Evolutionary conservation across 2,329 filamentous ascomycete genomes (phyloP), one percentile per base, ranked within the genome.

Genomic region (Ascochyta koolunga): DNA sequence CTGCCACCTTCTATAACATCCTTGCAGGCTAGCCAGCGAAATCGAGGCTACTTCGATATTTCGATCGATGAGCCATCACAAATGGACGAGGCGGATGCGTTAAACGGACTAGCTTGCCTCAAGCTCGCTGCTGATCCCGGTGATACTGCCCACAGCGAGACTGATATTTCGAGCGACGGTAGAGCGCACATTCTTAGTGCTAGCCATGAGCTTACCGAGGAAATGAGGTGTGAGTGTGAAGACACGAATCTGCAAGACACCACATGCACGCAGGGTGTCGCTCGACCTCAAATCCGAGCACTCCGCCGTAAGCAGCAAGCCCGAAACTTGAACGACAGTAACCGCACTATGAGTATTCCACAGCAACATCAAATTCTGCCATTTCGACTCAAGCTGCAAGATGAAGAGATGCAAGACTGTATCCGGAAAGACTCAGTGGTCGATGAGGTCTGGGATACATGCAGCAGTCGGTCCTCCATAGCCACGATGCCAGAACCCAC

Each of bases 1-100:
- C 40, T 51, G 10, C 37, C 44, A 13, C 42, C 47, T 11, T 56
- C 46, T n/a, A 21, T 33, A 31, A 43, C 54, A 7, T 49, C 46
- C 5, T 57, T 48, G 11, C 31, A 45, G 6, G 32, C 41, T 2
- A 35, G 33, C 10, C 25, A 49, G 13, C 38, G 39, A n/a, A 29
- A 6, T 3, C 22, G 33, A 15, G 27, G 54, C 35, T 66, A 67
- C 39, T 67, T 65, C 32, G 56, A 50, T 33, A 50, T 49, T 24
- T 48, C 32, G 5, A 31, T 45, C 18, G 21, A 36, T 10, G 49
- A 36, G 25, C 31, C 32, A 31, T 43, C 36, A 36, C 42, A 10
- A 5, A 46, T 47, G 29, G 32, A 46, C 25, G 22, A 31, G 16
- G 29, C 36, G 15, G 46, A 51, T 10, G 22, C 19, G 11, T 29